These are phyloP conservation scores for Aureobasidium sp. DNA, from an alignment of 2,329 filamentous ascomycete genomes.

Conservation along the genomic window DNA sequence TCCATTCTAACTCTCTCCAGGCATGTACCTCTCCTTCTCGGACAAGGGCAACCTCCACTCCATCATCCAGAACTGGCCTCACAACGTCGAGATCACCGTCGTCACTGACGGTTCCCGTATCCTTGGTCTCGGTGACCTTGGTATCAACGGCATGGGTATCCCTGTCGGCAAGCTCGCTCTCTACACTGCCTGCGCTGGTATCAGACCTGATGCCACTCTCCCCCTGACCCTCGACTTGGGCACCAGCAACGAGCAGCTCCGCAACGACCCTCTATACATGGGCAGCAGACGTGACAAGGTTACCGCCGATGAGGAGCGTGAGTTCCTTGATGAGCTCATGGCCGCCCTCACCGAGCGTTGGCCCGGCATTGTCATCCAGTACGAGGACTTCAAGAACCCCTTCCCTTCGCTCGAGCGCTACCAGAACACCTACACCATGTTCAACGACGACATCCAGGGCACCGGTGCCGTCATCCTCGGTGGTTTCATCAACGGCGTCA, in stretches of 20 bases:
- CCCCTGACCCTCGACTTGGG: constrained; percentile 58
- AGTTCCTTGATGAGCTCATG: constrained; percentile 98
- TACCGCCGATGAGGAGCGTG: constrained; percentile 68
- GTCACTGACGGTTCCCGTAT: constrained; percentile 93
- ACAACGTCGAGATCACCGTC: constrained; percentile 91
- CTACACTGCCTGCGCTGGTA: constrained; percentile 92
- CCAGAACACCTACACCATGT: constrained; percentile 82
- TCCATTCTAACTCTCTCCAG: constrained; percentile 25
- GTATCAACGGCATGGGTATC: constrained; percentile 96
- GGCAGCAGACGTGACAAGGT: constrained; percentile 81
- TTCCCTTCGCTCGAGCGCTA: constrained; percentile 92
- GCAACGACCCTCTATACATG: constrained; percentile 83
- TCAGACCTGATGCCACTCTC: constrained; percentile 66
- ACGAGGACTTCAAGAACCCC: constrained; percentile 96
- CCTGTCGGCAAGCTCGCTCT: constrained; percentile 93
- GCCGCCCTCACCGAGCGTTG: constrained; percentile 71
- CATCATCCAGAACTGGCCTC: constrained; percentile 90
- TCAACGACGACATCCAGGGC: constrained; percentile 89
- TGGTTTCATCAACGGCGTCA: constrained; percentile 69
- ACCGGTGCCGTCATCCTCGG: constrained; percentile 91
- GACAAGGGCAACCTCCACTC: constrained; percentile 84
- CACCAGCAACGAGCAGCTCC: constrained; percentile 54
- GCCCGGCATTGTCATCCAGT: constrained; percentile 76
- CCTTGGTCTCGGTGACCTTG: constrained; percentile 86
- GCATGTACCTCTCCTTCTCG: constrained; percentile 89